Conservation (phyloP, 2,329 filamentous ascomycete genomes). For the Teratosphaeria nubilosa region DNA sequence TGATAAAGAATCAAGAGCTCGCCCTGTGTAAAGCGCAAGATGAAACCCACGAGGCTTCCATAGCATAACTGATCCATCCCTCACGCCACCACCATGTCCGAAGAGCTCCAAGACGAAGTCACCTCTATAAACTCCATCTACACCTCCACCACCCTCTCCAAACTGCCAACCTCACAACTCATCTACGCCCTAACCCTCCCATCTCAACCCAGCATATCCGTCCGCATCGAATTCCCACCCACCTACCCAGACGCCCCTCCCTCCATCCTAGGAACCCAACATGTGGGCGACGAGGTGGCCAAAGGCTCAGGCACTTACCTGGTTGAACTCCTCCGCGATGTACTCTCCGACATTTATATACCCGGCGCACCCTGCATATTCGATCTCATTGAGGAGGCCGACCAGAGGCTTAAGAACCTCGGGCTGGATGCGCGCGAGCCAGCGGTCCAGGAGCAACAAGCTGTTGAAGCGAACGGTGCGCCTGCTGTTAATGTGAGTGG, state of each 20-base stretch:
- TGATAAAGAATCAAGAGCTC: background rate
- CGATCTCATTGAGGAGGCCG: slow-evolving; percentile 64
- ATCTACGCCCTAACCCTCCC: slow-evolving; percentile 59
- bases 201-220: slow-evolving; percentile 43
- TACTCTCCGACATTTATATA: slow-evolving; percentile 57
- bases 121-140: slow-evolving; percentile 81
- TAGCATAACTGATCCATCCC: background rate
- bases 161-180: slow-evolving; percentile 4
- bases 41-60: background rate
- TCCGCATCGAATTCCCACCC: slow-evolving; percentile 56
- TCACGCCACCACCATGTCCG: slow-evolving; percentile 17
- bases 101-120: slow-evolving; percentile 58
- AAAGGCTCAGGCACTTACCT: slow-evolving; percentile 62
- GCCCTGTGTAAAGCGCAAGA: background rate
- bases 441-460: slow-evolving; percentile 19
- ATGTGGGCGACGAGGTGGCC: slow-evolving; percentile 56
- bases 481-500: slow-evolving; percentile 9
- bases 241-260: slow-evolving; percentile 69
- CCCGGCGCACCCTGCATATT: slow-evolving; percentile 77
- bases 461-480: slow-evolving; percentile 20
- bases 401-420: slow-evolving; percentile 25
- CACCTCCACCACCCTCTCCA: slow-evolving; percentile 51
- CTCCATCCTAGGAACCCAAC: slow-evolving; percentile 65
- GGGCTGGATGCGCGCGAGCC: slow-evolving; percentile 14
- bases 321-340: slow-evolving; percentile 57